Percentiles rank a stretch among this genome's conserved stretches.
Conservation (phyloP, 2,329 filamentous ascomycete species). For the Westerdykella aurantiaca region DNA sequence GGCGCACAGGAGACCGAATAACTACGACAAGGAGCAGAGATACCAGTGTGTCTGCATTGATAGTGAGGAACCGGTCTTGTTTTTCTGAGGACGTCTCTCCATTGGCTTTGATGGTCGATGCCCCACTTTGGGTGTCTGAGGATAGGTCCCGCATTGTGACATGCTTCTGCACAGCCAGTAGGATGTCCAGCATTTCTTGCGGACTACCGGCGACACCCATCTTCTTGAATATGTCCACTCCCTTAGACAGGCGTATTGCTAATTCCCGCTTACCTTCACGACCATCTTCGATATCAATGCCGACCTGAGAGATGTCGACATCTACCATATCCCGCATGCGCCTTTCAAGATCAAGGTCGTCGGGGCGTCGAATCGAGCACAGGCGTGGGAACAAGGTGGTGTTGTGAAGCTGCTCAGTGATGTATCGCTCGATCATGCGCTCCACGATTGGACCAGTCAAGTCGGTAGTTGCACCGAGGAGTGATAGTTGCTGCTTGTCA, state of each 20-base stretch:
- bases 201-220: slow-evolving; percentile 72
- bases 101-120: slow-evolving; percentile 20
- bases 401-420: slow-evolving; percentile 88
- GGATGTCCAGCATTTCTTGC: slow-evolving; percentile 79
- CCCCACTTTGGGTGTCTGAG: slow-evolving; percentile 18
- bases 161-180: slow-evolving; percentile 75
- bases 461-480: slow-evolving; percentile 87
- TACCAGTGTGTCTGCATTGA: slow-evolving; percentile 87
- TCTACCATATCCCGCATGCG: slow-evolving; percentile 91
- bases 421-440: slow-evolving; percentile 87
- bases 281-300: slow-evolving; percentile 77
- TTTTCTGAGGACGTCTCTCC: slow-evolving; percentile 44
- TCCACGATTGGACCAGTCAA: slow-evolving; percentile 89
- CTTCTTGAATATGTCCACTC: slow-evolving; percentile 83
- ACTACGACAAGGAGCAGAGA: slow-evolving; percentile 87
- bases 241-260: slow-evolving; percentile 66
- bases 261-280: slow-evolving; percentile 74
- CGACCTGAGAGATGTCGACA: slow-evolving; percentile 90
- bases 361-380: slow-evolving; percentile 67
- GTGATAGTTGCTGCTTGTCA: slow-evolving; percentile 89
- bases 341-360: slow-evolving; percentile 81
- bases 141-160: slow-evolving; percentile 58
- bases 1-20: slow-evolving; percentile 79
- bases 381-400: slow-evolving; percentile 75
- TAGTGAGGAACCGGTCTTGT: slow-evolving; percentile 52